Conservation (phyloP, 306 rosid genomes). For the Vigna nakashimae region DNA sequence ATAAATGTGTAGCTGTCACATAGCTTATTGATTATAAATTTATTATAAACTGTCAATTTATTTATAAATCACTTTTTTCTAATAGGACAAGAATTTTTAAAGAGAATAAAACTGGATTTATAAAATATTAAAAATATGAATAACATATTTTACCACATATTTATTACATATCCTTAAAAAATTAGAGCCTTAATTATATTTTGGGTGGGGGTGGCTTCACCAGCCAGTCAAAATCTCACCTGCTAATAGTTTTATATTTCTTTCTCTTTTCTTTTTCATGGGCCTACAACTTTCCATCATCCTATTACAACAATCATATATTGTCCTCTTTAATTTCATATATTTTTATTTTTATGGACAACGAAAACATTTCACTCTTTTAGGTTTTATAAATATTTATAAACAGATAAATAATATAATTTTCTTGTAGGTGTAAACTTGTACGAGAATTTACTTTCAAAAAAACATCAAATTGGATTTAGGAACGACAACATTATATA, state of each 20-base stretch:
- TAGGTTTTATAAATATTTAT: not conserved
- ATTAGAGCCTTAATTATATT: not conserved
- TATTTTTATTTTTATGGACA: not conserved
- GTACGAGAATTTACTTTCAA: not conserved
- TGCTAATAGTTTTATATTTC: not conserved
- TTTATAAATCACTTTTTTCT: no score
- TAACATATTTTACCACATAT: no score
- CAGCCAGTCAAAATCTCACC: constrained; percentile 36
- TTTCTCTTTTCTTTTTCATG: not conserved
- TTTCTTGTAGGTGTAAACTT: not conserved
- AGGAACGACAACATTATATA: no score
- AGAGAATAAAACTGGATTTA: no score
- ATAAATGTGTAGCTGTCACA: no score
- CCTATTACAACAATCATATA: no score
- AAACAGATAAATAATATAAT: not conserved
- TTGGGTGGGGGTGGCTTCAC: constrained; percentile 7
- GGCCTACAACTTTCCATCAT: not conserved
- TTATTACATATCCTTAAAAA: no score
- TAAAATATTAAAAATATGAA: no score
- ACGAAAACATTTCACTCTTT: not conserved
- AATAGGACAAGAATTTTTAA: no score
- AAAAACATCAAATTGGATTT: not conserved
- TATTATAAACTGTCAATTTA: no score
- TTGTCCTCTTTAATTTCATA: not conserved
- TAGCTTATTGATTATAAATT: no score